A percentile compares a stretch with the other conserved stretches of the same genome.
Conservation (phyloP, 176 grass and related monocot genomes). For the Eleusine coracana region DNA sequence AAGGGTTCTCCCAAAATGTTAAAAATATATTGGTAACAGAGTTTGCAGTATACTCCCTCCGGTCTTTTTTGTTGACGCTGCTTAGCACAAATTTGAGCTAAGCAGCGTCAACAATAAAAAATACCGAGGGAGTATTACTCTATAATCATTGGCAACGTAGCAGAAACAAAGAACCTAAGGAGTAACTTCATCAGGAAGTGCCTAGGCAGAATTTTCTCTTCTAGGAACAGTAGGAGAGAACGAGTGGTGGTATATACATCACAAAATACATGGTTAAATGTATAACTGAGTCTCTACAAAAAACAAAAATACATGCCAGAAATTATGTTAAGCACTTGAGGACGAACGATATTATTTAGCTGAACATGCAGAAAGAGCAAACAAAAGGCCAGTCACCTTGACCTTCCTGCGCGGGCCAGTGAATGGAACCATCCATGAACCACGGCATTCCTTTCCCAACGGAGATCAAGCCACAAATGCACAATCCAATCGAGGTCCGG, state of each 20-base stretch:
- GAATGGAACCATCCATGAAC: background rate
- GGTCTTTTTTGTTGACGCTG: too few relatives aligned
- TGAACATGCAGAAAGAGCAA: too few relatives aligned
- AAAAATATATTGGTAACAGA: background rate
- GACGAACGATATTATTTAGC: too few relatives aligned
- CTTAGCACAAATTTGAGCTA: too few relatives aligned
- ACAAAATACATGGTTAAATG: too few relatives aligned
- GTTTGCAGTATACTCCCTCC: background rate
- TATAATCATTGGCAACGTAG: background rate
- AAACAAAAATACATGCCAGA: too few relatives aligned
- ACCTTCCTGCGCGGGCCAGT: too few relatives aligned
- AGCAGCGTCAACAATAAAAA: too few relatives aligned
- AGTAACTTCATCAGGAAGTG: background rate
- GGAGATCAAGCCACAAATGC: background rate
- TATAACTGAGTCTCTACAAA: too few relatives aligned
- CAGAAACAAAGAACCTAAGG: background rate
- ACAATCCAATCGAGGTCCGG: background rate
- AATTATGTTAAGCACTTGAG: too few relatives aligned
- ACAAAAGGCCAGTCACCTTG: too few relatives aligned
- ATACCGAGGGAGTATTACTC: background rate
- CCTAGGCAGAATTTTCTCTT: background rate
- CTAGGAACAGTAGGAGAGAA: background rate
- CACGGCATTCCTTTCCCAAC: background rate
- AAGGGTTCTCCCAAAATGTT: background rate
- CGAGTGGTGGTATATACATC: background rate